phyloP scores from a whole-genome alignment of 2,329 filamentous ascomycete species.

The Aspergillus fijiensis region DNA sequence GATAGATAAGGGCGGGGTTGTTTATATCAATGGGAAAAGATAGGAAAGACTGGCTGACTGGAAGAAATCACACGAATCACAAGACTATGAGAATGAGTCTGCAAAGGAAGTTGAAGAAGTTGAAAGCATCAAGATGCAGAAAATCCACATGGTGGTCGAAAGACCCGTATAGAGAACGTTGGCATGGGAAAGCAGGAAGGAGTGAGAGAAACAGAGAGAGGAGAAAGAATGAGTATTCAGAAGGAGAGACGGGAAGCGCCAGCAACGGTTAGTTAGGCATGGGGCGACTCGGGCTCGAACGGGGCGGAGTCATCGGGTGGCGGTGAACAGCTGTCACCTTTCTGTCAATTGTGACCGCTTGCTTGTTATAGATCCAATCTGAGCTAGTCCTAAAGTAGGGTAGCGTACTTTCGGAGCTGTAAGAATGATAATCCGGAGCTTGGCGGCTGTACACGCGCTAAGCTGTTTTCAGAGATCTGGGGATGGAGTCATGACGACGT shows the following conservation, averaged over 20 bases:
- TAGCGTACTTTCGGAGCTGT: not conserved
- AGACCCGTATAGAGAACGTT: slow-evolving; percentile 14
- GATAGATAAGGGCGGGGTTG: slow-evolving; percentile 11
- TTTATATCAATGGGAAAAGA: not conserved
- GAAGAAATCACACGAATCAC: slow-evolving; percentile 4
- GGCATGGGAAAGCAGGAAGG: slow-evolving; percentile 12
- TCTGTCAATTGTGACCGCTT: slow-evolving; percentile 14
- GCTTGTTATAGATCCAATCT: not conserved
- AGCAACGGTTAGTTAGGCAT: slow-evolving; percentile 4
- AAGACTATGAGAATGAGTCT: slow-evolving; percentile 7
- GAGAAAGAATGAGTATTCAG: not conserved
- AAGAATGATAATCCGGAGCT: slow-evolving; percentile 12
- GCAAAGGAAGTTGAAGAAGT: slow-evolving; percentile 1
- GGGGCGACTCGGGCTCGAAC: slow-evolving; percentile 4
- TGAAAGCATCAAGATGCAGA: slow-evolving; percentile 6
- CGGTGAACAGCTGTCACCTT: slow-evolving; percentile 16
- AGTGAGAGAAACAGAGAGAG: not conserved
- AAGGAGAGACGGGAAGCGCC: not conserved
- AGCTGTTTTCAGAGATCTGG: not conserved
- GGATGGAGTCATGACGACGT: slow-evolving; percentile 1
- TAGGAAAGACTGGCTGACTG: not conserved
- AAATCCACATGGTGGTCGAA: slow-evolving; percentile 24
- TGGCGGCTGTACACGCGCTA: not conserved
- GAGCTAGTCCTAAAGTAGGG: not conserved
- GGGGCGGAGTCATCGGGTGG: slow-evolving; percentile 18